A percentile compares a stretch with the other conserved stretches of the same genome.
These are phyloP conservation scores for Ensete ventricosum DNA, from an alignment of 176 grass and related monocot genomes.

Conservation along the genomic window DNA sequence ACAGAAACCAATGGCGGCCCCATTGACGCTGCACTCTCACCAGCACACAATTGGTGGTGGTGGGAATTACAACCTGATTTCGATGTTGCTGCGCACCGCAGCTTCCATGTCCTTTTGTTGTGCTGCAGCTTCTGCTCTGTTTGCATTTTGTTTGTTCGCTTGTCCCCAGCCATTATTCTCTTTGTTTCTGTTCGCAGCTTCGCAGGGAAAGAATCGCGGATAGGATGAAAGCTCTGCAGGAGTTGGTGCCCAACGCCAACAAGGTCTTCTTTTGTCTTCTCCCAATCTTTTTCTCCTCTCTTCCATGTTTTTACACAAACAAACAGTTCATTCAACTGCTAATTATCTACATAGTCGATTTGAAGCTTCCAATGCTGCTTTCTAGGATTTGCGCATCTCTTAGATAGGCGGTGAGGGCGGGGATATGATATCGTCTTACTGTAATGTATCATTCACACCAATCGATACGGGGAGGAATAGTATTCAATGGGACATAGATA, in stretches of 20 bases:
- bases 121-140: not conserved
- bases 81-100: not conserved
- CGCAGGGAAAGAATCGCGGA: slow-evolving; percentile 95
- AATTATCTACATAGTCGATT: not conserved
- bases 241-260: slow-evolving; percentile 81
- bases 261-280: slow-evolving; percentile 42
- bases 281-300: slow-evolving; percentile 14
- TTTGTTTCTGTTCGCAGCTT: slow-evolving; percentile 35
- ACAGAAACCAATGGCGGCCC: slow-evolving; percentile 15
- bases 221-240: slow-evolving; percentile 95
- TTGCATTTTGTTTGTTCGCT: slow-evolving; percentile 18
- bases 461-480: no score
- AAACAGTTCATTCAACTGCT: no score
- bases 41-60: not conserved
- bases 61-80: not conserved
- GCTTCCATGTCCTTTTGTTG: not conserved
- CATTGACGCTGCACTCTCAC: slow-evolving; percentile 9
- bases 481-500: no score
- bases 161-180: not conserved
- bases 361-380: not conserved
- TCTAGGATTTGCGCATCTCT: not conserved
- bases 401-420: not conserved
- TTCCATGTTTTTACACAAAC: not conserved
- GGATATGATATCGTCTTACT: no score
- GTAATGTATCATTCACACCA: no score